These are phyloP conservation scores for Liriodendron chinense DNA, from an alignment of 164 flowering plant genomes.

Conservation along the genomic window DNA sequence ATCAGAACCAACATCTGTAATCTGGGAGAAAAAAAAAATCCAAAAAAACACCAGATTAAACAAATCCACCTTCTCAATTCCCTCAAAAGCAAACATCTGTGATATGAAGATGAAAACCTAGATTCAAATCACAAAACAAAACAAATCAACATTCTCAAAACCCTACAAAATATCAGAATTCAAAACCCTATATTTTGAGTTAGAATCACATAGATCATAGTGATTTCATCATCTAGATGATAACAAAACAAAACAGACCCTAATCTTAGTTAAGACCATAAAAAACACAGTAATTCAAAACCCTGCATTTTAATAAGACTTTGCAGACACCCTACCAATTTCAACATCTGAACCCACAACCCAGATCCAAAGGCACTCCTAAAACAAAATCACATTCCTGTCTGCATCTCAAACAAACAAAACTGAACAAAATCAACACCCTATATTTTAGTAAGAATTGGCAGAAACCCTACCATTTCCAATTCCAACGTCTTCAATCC, in stretches of 20 bases:
- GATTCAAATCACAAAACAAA: too few relatives aligned
- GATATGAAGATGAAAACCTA: too few relatives aligned
- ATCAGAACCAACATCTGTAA: not conserved
- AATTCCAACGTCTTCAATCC: not conserved
- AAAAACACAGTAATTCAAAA: not conserved
- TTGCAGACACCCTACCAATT: not conserved
- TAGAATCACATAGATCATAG: not conserved
- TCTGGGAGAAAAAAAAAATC: not conserved
- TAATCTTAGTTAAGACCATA: not conserved
- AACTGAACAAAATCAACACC: not conserved
- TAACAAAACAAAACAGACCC: not conserved
- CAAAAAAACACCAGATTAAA: not conserved
- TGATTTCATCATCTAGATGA: not conserved
- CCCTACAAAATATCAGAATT: too few relatives aligned
- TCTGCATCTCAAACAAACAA: not conserved
- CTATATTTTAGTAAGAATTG: not conserved
- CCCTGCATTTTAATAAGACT: not conserved
- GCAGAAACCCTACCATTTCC: not conserved
- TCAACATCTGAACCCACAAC: conserved; percentile 3
- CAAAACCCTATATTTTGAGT: not conserved
- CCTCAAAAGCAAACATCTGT: not conserved
- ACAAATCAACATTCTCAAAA: too few relatives aligned
- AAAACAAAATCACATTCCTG: conserved; percentile 1
- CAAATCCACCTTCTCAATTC: not conserved
- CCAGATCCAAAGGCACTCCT: not conserved